A percentile compares a stretch with the other conserved stretches of the same genome.
These are phyloP conservation scores for Tulasnella sp. DNA, from an alignment of 768 basidiomycete species.

Conservation along the genomic window DNA sequence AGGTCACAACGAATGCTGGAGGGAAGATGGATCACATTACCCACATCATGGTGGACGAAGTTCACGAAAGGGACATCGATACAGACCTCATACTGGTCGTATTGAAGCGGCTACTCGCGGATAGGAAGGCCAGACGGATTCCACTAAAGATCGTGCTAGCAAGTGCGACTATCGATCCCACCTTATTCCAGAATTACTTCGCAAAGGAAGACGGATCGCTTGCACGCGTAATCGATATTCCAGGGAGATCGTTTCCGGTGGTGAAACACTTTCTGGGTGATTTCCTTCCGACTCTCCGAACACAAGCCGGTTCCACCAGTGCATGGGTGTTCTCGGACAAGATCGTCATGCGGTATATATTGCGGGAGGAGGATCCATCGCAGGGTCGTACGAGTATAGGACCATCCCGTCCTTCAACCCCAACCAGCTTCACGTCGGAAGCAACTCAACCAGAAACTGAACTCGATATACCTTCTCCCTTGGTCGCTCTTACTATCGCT, in stretches of 20 bases:
- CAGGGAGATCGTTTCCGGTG: conserved; percentile 89
- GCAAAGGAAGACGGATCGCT: conserved; percentile 42
- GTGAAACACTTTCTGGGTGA: conserved; percentile 69
- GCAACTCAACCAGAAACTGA: conserved; percentile 29
- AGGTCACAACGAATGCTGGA: conserved; percentile 25
- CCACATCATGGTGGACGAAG: conserved; percentile 89
- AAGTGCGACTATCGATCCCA: conserved; percentile 92
- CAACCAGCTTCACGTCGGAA: neutral
- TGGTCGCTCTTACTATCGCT: conserved; percentile 69
- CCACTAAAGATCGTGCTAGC: conserved; percentile 82
- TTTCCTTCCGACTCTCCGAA: conserved; percentile 38
- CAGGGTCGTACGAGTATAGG: too few species aligned
- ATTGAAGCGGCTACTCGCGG: conserved; percentile 66
- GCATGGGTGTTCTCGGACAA: conserved; percentile 63
- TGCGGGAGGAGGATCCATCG: too few species aligned
- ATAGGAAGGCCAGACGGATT: conserved; percentile 53
- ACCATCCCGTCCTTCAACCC: conserved; percentile 15
- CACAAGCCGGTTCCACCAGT: too few species aligned
- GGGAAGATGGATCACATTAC: conserved; percentile 76
- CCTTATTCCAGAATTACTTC: conserved; percentile 84
- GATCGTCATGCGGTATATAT: conserved; percentile 56
- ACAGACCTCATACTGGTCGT: conserved; percentile 84
- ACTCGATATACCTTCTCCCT: conserved; percentile 64
- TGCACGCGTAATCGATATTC: conserved; percentile 63
- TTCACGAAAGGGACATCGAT: conserved; percentile 90